Evolutionary conservation across 495 filamentous ascomycete genomes (phyloP).

Genomic region (Venustampulla echinocandica): DNA sequence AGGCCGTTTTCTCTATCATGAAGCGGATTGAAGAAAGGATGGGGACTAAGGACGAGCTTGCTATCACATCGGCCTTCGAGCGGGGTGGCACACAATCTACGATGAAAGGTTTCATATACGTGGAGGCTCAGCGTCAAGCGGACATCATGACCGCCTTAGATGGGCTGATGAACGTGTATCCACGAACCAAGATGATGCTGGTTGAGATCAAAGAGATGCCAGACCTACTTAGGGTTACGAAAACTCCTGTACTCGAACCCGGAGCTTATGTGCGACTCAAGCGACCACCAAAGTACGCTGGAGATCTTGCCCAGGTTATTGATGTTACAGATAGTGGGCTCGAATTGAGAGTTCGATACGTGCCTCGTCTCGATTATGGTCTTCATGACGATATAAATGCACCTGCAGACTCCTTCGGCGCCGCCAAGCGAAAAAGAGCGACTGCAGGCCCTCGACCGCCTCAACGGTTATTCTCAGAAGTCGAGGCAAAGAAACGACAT

Average conservation of each 20-base stretch:
- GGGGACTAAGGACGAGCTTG: conserved; percentile 63
- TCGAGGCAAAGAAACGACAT: conserved; percentile 84
- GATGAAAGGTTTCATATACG: conserved; percentile 92
- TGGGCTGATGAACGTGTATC: conserved; percentile 77
- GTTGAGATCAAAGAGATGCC: conserved; percentile 98
- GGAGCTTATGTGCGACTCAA: conserved; percentile 88
- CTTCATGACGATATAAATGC: conserved; percentile 66
- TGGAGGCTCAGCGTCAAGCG: conserved; percentile 78
- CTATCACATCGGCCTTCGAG: conserved; percentile 84
- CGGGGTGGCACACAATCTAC: conserved; percentile 57
- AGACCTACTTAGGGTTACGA: conserved; percentile 80
- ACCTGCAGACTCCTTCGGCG: conserved; percentile 35
- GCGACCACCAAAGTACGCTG: conserved; percentile 69
- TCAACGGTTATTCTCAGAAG: conserved; percentile 85
- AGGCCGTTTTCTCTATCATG: conserved; percentile 76
- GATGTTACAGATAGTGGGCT: conserved; percentile 90
- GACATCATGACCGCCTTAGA: conserved; percentile 77
- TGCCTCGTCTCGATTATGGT: conserved; percentile 90
- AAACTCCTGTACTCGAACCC: conserved; percentile 75
- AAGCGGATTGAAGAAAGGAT: conserved; percentile 75
- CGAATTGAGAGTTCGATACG: conserved; percentile 74
- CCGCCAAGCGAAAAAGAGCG: conserved; percentile 67
- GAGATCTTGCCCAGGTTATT: conserved; percentile 87
- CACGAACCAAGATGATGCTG: conserved; percentile 68
- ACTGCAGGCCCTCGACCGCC: conserved; percentile 61